These are phyloP conservation scores for Urostyla sp. DNA, from an alignment of 73 alveolate genomes.

Conservation along the genomic window DNA sequence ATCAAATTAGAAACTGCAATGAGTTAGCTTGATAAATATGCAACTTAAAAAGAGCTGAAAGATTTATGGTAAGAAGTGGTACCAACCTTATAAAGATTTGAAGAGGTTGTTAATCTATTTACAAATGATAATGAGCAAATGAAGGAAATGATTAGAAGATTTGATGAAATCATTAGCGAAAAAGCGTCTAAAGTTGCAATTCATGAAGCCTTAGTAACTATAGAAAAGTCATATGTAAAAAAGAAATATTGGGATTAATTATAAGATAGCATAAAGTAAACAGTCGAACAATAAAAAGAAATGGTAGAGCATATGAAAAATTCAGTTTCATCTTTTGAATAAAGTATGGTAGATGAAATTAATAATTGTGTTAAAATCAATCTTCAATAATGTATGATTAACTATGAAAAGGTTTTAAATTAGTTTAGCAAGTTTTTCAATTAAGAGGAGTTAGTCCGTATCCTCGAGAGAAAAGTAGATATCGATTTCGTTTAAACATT, in stretches of 20 bases:
- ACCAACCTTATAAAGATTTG: slow-evolving; percentile 1
- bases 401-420: slow-evolving; percentile 34
- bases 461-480: slow-evolving; percentile 37
- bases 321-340: background rate
- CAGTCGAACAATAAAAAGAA: background rate
- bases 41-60: background rate
- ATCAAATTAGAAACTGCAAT: background rate
- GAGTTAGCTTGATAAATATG: slow-evolving; percentile 1
- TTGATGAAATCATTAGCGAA: slow-evolving; percentile 40
- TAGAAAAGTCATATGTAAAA: slow-evolving; percentile 2
- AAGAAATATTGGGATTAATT: slow-evolving; percentile 47
- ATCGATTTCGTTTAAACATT: slow-evolving; percentile 6
- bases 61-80: background rate
- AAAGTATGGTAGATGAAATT: background rate
- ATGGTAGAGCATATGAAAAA: background rate
- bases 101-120: background rate
- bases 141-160: slow-evolving; percentile 33
- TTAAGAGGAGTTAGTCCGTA: slow-evolving; percentile 12
- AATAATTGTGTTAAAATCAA: background rate
- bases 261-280: background rate
- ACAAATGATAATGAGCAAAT: background rate
- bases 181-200: slow-evolving; percentile 21
- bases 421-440: slow-evolving; percentile 29
- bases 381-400: background rate
- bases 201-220: background rate